Base-by-base conservation (phyloP, 306 rosid species). In the Medicago arabica region DNA sequence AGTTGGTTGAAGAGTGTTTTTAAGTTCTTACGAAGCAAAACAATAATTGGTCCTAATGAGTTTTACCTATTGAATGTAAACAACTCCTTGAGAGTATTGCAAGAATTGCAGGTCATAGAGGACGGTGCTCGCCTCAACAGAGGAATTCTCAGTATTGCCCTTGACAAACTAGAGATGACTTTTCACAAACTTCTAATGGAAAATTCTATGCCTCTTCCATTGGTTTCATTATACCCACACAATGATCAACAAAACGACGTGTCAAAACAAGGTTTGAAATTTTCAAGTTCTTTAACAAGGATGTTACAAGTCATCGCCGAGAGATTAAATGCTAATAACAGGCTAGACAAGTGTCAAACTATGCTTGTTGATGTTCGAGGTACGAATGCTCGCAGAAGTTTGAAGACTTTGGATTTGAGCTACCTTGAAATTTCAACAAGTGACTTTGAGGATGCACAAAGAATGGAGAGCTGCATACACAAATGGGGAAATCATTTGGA, bases 401-500 rank as follows among this genome's bases (percentile, higher is more conserved):
- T 92, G 73, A 80, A 83, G 79, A 85, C 88, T 76, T 78, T 92
- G 44, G 91, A 83, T 80, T 83, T 90, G 88, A 86, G 86, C 58
- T 92, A 90, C 82, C 93, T 92, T 54, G 91, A 89, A 39, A 72
- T 75, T 61, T 36, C 83, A 5, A n/a, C 75, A 3, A 19, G 77
- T 8, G 84, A 86, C 10, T 51, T 74, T 50, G 89, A 85, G 66
- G 84, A 78, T 72, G 38, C 53, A 12, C 74, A 61, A 21, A 54
- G 69, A 41, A 64, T 65, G 7, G 85, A 40, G 75, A 78, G 34
- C 72, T 80, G 78, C 82, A 85, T 89, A 61, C 86, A 83, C 12
- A 82, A 75, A 84, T 95, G 99, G 99, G 79, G 90, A 23, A 66
- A 39, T 74, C 87, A 92, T 76, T 80, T 95, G 84, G 88, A 84